These are phyloP conservation scores for Licmophora abbreviata DNA, from an alignment of 108 stramenopile species.

Conservation along the genomic window DNA sequence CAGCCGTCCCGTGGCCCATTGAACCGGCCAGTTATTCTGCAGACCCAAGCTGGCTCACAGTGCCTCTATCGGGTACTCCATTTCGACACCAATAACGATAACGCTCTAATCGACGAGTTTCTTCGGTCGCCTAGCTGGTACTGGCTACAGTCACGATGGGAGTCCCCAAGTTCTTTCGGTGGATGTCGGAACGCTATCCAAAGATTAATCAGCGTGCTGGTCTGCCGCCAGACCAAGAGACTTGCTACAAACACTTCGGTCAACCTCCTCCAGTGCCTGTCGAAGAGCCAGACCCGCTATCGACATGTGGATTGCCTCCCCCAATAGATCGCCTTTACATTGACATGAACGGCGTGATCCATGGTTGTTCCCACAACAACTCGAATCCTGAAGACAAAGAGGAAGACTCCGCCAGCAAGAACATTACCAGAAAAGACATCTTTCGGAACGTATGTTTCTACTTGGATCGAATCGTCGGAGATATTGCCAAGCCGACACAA, in stretches of 20 bases:
- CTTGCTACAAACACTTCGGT: slow-evolving; percentile 31
- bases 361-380: slow-evolving; percentile 93
- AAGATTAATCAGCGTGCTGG: slow-evolving; percentile 93
- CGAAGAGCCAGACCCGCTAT: slow-evolving; percentile 35
- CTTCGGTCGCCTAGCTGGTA: too few relatives aligned
- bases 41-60: too few relatives aligned
- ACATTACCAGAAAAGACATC: slow-evolving; percentile 39
- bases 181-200: slow-evolving; percentile 96
- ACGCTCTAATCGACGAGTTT: too few relatives aligned
- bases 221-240: slow-evolving; percentile 49
- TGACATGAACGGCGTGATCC: slow-evolving; percentile 98
- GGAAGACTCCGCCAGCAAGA: slow-evolving; percentile 21
- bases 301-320: slow-evolving; percentile 44
- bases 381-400: slow-evolving; percentile 37
- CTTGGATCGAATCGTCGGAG: slow-evolving; percentile 84
- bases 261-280: slow-evolving; percentile 3
- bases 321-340: slow-evolving; percentile 94
- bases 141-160: slow-evolving; percentile 89
- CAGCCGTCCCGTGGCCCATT: too few relatives aligned
- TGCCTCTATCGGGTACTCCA: too few relatives aligned
- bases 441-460: slow-evolving; percentile 80
- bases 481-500: slow-evolving; percentile 84
- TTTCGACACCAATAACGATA: too few relatives aligned
- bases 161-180: slow-evolving; percentile 99
- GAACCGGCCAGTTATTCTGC: too few relatives aligned